Base-by-base conservation (phyloP, 2,329 filamentous ascomycete genomes). In the Diaporthe sp. region DNA sequence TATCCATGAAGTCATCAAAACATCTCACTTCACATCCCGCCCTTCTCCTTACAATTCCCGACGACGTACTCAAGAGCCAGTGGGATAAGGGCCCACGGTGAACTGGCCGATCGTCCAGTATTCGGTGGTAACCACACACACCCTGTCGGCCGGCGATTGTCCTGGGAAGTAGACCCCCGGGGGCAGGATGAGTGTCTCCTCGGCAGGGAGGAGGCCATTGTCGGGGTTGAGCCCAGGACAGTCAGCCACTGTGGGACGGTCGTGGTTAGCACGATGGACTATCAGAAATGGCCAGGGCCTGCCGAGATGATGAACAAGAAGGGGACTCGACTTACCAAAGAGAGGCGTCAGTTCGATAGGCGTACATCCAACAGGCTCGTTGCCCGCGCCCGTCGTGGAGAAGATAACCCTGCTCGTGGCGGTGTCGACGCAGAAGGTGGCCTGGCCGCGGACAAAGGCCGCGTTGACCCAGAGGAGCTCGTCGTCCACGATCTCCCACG, bases 391-490 rank as follows among this genome's bases (percentile, higher is more conserved):
- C 2, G 58, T 10, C 5, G 62, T 68, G 31, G 13, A 25, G 31
- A 68, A 68, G 31, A 68, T 53, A 12, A 51, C 28, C 44, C 3
- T 25, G 44, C 62, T 8, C 2, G 39, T 62, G 31, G 4, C 51
- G 10, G 55, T 12, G 31, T 78, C 76, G 60, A 78, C 74, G 75
- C 82, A 83, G 78, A 80, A 83, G 8, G 77, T 76, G 3, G 82
- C 80, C 46, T 77, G 60, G 31, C 79, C 80, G 19, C 73, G 71
- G 58, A 70, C 67, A 73, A 83, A 83, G 8, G 61, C 73, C 7
- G 28, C 53, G 71, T 82, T 80, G 73, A 72, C 78, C 82, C 82
- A 83, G 71, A 79, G 75, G 31, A 83, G 76, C n/a, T 74, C 10
- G 25, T 77, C 77, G 39, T 78, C 68, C 28, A 42, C 17, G 46